Percentiles rank a stretch among this genome's conserved stretches.
phyloP scores from a whole-genome alignment of 495 filamentous ascomycete species.

The Clavariopsis aquatica region DNA sequence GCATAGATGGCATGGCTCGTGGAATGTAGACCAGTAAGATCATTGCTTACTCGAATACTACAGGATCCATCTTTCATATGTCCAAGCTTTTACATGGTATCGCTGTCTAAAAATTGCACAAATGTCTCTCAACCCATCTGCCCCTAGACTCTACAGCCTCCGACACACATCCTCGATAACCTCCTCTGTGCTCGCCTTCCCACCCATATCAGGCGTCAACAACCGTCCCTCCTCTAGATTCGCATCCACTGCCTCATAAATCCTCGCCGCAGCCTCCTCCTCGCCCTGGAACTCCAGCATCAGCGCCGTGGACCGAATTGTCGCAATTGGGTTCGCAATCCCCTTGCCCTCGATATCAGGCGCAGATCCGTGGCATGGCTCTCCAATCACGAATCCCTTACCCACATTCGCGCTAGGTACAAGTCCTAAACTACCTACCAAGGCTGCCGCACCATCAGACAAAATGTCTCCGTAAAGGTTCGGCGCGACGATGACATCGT shows the following conservation, averaged over 20 bases:
- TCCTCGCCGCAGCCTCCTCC: conserved; percentile 78
- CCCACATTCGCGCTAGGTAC: conserved; percentile 98
- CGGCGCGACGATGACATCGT: conserved; percentile 97
- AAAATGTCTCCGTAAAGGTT: conserved; percentile 98
- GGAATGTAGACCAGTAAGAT: no score
- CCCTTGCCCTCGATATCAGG: conserved; percentile 92
- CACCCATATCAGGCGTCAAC: conserved; percentile 88
- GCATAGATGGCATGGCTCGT: not conserved
- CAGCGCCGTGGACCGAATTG: conserved; percentile 82
- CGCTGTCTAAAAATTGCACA: conserved; percentile 5
- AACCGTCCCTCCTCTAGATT: conserved; percentile 82
- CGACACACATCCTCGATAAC: conserved; percentile 87
- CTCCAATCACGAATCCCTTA: conserved; percentile 90
- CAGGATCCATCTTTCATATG: no score
- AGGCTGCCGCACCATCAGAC: conserved; percentile 90
- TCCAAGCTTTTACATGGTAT: conserved; percentile 23
- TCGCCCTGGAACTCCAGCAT: conserved; percentile 96
- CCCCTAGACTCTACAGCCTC: conserved; percentile 63
- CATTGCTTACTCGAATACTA: no score
- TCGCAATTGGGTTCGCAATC: conserved; percentile 96
- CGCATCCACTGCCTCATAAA: conserved; percentile 89
- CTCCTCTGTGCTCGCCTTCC: conserved; percentile 81
- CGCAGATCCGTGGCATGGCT: conserved; percentile 95
- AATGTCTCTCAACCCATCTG: not conserved
- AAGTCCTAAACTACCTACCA: conserved; percentile 90